Evolutionary conservation across 2,329 filamentous ascomycete genomes (phyloP), one percentile per base, ranked within the genome.

Genomic region (Gremmenia infestans): DNA sequence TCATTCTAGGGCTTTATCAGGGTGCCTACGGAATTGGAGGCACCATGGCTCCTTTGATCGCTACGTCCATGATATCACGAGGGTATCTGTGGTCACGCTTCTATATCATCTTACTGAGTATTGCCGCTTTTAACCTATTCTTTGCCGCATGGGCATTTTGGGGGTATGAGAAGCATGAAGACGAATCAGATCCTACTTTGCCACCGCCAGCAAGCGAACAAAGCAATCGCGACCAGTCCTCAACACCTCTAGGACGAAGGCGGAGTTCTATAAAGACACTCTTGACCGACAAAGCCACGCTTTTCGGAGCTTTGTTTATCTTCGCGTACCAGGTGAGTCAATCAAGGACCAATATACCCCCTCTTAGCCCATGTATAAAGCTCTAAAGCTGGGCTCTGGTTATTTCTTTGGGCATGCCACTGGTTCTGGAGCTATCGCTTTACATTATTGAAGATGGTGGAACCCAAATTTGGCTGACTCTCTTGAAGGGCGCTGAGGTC

Each of bases 221-320:
- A 15, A 48, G 23, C 32, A 48, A 5, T 42, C 46, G 15, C 5
- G 11, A 22, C 14, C 40, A 37, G 6, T 25, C 12, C 11, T 19
- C 19, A 7, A 11, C n/a, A 4, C 22, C 17, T 37, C 14, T 17
- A 25, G 47, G 32, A 60, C 37, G 63, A 65, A 8, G 32, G 66
- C 72, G 48, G 56, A 36, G 46, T 39, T 63, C 78, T 14, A 64
- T 72, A 14, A 75, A 73, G 49, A 76, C 68, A 8, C 63, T 65
- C 5, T 32, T 60, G 23, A 55, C 55, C 2, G 46, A 64, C 75
- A 67, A 81, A 40, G 54, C 62, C 4, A 89, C 90, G 0, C 70
- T 93, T 1, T 77, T 92, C 0, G 88, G 88, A 2, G 85, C 88
- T 0, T 70, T 89, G 14, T 93, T 93, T 74, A 87, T 92, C 69